phyloP scores from a whole-genome alignment of 1,284 basidiomycete species.

The Malassezia obtusa region DNA sequence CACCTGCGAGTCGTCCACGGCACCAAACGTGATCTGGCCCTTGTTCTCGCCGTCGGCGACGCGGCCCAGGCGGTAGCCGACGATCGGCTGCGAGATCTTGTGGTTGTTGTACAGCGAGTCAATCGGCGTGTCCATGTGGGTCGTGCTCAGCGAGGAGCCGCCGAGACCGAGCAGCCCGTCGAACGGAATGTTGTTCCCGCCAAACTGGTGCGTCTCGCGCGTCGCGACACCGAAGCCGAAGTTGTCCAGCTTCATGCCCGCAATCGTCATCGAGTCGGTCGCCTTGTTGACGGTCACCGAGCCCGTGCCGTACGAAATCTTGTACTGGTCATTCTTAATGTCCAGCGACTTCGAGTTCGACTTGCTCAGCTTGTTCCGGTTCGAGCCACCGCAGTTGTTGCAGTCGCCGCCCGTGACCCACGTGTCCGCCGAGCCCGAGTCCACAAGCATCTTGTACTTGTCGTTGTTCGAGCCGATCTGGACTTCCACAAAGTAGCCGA shows the following conservation, averaged over 20 bases:
- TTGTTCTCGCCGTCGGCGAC: conserved; percentile 58
- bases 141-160: conserved; percentile 52
- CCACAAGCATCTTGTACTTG: conserved; percentile 61
- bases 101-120: conserved; percentile 61
- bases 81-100: conserved; percentile 60
- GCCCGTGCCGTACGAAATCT: conserved; percentile 66
- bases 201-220: conserved; percentile 60
- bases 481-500: conserved; percentile 62
- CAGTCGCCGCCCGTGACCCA: conserved; percentile 53
- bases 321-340: conserved; percentile 54
- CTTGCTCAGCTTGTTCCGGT: conserved; percentile 60
- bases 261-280: conserved; percentile 61
- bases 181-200: conserved; percentile 52
- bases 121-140: conserved; percentile 61
- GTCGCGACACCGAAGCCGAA: conserved; percentile 67
- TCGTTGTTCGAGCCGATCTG: conserved; percentile 67
- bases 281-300: conserved; percentile 60
- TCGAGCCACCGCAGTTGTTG: conserved; percentile 19
- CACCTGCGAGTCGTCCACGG: conserved; percentile 59
- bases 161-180: conserved; percentile 73
- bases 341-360: conserved; percentile 60
- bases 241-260: conserved; percentile 57
- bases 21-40: conserved; percentile 69
- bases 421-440: conserved; percentile 73
- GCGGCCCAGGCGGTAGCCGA: conserved; percentile 70